Evolutionary conservation across 768 basidiomycete species (phyloP), one percentile per base, ranked within the genome.

Genomic region (Psilocybe cubensis): DNA sequence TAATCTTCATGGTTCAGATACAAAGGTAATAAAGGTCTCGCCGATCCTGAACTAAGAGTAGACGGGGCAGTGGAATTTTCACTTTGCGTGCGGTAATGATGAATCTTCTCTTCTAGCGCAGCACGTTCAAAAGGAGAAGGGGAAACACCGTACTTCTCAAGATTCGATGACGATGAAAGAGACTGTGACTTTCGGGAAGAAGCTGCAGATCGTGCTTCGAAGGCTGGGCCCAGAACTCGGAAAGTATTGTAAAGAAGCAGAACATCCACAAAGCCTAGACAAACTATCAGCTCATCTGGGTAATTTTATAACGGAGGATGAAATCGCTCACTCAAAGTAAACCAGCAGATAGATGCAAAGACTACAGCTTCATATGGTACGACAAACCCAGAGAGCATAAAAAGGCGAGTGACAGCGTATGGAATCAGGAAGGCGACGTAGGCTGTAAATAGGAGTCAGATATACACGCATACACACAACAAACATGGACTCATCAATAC

Each of bases 171-270:
- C 11, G 71, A 60, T 40, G 67, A 68, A 41, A 72, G 71, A 24
- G 74, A 74, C 48, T 74, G 70, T 35, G 65, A 49, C 48, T 70
- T 70, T 49, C 63, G 68, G 27, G 68, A 70, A n/a, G 70, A 66
- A 20, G 61, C 58, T 10, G 69, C 58, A 18, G 67, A 61, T 33
- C 66, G 68, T 23, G 67, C 69, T 57, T 79, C 72, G 62, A 86
- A 79, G 21, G 81, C 80, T 23, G 82, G 82, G 8, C 77, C 74
- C 29, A 92, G 72, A 49, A 88, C 78, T 9, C 84, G 81, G 66
- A 89, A 82, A 9, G 86, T 89, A 65, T 87, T 89, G 74, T 80
- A 84, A 25, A 91, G 77, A n/a, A 91, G 74, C 8, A 79, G 56
- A 24, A 88, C 86, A 63, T 91, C 86, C 21, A 83, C 82, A 24